Conservation (phyloP, 352 stramenopile genomes). For the Pythium monospermum region DNA sequence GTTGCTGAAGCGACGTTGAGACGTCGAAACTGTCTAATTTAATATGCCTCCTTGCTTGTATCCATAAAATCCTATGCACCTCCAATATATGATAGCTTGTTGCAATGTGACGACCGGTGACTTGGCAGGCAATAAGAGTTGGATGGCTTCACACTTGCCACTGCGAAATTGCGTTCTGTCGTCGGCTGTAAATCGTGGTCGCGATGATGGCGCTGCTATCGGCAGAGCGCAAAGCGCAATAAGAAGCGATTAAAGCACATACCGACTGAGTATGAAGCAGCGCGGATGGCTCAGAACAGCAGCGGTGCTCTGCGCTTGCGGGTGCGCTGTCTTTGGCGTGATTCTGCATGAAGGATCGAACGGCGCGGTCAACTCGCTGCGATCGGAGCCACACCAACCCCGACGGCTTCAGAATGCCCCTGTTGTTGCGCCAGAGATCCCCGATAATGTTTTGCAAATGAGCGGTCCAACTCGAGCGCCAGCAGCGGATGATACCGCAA, state of each 20-base stretch:
- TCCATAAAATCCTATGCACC: no score
- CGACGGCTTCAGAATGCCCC: background rate
- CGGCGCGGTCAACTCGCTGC: no score
- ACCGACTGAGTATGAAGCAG: background rate
- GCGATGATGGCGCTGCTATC: no score
- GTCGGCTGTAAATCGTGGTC: background rate
- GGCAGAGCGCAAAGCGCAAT: background rate
- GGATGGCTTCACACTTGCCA: background rate
- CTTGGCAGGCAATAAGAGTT: background rate
- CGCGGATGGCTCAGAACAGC: background rate
- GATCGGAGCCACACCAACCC: background rate
- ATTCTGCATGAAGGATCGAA: no score
- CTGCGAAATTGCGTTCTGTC: no score
- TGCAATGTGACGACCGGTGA: background rate
- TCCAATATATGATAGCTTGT: no score
- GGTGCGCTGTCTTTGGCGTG: background rate
- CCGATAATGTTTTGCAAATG: no score
- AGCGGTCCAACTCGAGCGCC: background rate
- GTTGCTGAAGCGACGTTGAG: constrained; percentile 86
- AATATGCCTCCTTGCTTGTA: no score
- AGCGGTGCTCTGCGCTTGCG: background rate
- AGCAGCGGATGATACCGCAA: background rate
- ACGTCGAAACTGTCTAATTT: constrained; percentile 7
- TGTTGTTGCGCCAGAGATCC: no score
- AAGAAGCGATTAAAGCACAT: no score